phyloP scores from a whole-genome alignment of 2,329 filamentous ascomycete genomes.

The Parastagonospora avenae region DNA sequence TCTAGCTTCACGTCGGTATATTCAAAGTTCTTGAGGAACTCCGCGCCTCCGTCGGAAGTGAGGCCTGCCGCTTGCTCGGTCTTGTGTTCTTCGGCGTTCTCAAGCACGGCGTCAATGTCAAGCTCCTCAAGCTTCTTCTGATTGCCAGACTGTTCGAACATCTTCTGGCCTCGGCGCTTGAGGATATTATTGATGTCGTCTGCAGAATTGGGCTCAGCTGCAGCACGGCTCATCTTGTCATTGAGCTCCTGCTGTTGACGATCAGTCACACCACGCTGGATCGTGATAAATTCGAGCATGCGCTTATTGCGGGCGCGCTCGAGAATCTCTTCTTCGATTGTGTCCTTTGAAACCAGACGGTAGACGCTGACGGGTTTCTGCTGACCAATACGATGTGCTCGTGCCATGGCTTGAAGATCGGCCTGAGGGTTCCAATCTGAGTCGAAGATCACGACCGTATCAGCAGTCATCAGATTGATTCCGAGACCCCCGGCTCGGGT shows the following conservation, averaged over 20 bases:
- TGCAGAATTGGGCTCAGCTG: constrained; percentile 81
- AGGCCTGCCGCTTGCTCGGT: constrained; percentile 94
- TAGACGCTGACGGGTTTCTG: constrained; percentile 97
- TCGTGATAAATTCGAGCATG: constrained; percentile 95
- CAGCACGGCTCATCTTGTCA: constrained; percentile 70
- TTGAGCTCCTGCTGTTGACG: constrained; percentile 81
- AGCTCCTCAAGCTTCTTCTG: constrained; percentile 96
- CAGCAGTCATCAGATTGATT: constrained; percentile 98
- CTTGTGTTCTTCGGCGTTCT: constrained; percentile 95
- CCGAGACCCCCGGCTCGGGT: constrained; percentile 96
- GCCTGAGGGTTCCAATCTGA: constrained; percentile 99
- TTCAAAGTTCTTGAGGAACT: constrained; percentile 87
- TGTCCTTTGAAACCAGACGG: constrained; percentile 95
- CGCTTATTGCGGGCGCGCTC: constrained; percentile 97
- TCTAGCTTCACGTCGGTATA: constrained; percentile 98
- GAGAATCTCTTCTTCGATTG: constrained; percentile 95
- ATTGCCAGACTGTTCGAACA: constrained; percentile 97
- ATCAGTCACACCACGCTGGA: constrained; percentile 94
- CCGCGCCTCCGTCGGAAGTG: constrained; percentile 93
- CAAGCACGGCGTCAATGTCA: constrained; percentile 95
- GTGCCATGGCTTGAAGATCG: constrained; percentile 96
- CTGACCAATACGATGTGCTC: constrained; percentile 96
- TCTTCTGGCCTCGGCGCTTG: constrained; percentile 97
- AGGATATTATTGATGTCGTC: constrained; percentile 96
- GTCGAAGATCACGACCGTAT: constrained; percentile 97